Conservation (phyloP, 2,329 filamentous ascomycete species). For the Arthrobotrys sphaeroides region DNA sequence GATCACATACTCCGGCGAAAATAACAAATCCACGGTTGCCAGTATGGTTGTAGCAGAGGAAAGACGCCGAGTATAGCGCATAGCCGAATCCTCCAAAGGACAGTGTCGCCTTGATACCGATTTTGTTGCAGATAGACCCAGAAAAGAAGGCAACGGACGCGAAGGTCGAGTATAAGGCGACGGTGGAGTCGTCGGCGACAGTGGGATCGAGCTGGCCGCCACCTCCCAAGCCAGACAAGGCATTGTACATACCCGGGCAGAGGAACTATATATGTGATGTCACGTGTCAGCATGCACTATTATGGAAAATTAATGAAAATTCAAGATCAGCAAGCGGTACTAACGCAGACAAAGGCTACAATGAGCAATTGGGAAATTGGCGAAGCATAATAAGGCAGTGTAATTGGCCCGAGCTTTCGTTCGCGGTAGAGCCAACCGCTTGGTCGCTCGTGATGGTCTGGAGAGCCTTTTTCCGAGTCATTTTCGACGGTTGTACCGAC, state of each 20-base stretch:
- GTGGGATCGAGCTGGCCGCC: constrained; percentile 56
- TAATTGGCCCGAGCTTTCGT: constrained; percentile 66
- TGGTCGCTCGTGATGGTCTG: constrained; percentile 61
- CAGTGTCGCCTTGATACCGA: constrained; percentile 75
- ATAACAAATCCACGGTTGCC: constrained; percentile 75
- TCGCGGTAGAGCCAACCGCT: constrained; percentile 75
- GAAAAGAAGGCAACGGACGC: constrained; percentile 74
- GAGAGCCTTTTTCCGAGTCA: constrained; percentile 37
- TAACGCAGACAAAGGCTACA: constrained; percentile 72
- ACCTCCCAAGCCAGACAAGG: constrained; percentile 57
- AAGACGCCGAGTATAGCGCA: constrained; percentile 76
- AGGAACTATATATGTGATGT: constrained; percentile 69
- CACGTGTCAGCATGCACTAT: constrained; percentile 72
- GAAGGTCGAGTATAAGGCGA: constrained; percentile 65
- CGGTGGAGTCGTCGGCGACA: constrained; percentile 55
- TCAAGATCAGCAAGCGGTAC: neutral
- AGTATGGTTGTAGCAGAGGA: constrained; percentile 76
- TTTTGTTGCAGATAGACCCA: constrained; percentile 78
- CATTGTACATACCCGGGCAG: constrained; percentile 59
- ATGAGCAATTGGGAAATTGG: constrained; percentile 76
- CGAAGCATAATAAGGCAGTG: constrained; percentile 75
- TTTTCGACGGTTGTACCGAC: constrained; percentile 17
- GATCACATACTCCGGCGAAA: constrained; percentile 70
- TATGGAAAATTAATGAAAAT: constrained; percentile 70
- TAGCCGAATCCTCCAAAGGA: constrained; percentile 79